Percentiles rank a stretch among this genome's conserved stretches.
These are phyloP conservation scores for Mycena citricolor DNA, from an alignment of 1,284 basidiomycete genomes.

Conservation along the genomic window DNA sequence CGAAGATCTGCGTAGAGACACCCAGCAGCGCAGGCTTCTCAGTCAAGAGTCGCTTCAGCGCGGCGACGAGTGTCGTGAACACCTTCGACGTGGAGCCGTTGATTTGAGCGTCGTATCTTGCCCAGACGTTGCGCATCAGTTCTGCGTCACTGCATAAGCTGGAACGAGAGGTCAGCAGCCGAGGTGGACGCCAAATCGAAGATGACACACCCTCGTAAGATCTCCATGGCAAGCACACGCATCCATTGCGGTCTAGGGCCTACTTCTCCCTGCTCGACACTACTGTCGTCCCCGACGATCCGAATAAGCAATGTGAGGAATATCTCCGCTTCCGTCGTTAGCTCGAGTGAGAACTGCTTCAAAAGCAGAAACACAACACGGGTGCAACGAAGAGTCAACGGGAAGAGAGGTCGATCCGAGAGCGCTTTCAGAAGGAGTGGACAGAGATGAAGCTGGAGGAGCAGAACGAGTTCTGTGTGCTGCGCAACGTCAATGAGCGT, in stretches of 20 bases:
- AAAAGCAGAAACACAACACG: constrained; percentile 92
- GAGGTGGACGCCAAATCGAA: constrained; percentile 26
- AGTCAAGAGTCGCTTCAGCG: constrained; percentile 80
- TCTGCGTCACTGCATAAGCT: constrained; percentile 82
- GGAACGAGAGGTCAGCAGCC: not conserved
- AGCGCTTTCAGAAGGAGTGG: constrained; percentile 85
- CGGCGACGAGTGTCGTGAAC: constrained; percentile 77
- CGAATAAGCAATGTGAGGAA: constrained; percentile 82
- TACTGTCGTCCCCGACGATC: constrained; percentile 69
- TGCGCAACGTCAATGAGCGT: constrained; percentile 30
- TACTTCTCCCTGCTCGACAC: constrained; percentile 34
- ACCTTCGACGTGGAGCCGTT: constrained; percentile 56
- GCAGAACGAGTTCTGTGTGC: constrained; percentile 82
- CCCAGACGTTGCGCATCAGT: constrained; percentile 80
- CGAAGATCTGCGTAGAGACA: constrained; percentile 75
- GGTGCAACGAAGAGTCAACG: constrained; percentile 86
- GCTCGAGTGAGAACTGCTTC: constrained; percentile 85
- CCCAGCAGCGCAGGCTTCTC: constrained; percentile 87
- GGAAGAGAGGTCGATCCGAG: constrained; percentile 84
- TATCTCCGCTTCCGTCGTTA: constrained; percentile 80
- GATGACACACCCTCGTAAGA: constrained; percentile 70
- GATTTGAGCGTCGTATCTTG: constrained; percentile 73
- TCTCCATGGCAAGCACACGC: constrained; percentile 88
- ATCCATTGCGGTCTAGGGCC: constrained; percentile 74
- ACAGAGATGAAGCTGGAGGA: constrained; percentile 86